Evolutionary conservation across 2,329 filamentous ascomycete species (phyloP), one percentile per base, ranked within the genome.

Genomic region (Fusarium buharicum): DNA sequence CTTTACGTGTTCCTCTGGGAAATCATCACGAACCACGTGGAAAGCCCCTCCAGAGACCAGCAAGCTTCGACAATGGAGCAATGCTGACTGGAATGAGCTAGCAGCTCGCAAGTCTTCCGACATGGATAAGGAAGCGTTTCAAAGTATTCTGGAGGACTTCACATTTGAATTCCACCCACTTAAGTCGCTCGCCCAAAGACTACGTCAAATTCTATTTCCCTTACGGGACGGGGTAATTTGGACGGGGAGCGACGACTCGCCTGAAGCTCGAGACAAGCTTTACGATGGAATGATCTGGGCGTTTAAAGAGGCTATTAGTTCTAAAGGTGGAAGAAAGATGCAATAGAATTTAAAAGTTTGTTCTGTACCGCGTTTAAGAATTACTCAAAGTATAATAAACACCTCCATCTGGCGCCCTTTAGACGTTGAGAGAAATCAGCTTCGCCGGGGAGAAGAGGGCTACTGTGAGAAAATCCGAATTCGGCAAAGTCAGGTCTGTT

Each of bases 1-100:
- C 24, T 71, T 13, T 71, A 69, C 34, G 63, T 69, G 13, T 49
- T 70, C 14, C 17, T 70, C 4, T 67, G 66, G 62, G 59, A 12
- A 13, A 28, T 16, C 48, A 50, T 37, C 22, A 16, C 54, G 45
- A 54, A 22, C n/a, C 33, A 39, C 17, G 12, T 6, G n/a, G 20
- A 38, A 4, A 16, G 7, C 6, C 43, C 43, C 24, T 22, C n/a
- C 47, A 39, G 22, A 33, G 45, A n/a, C 16, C 17, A 48, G 45
- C 27, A 33, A 31, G 18, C 34, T 48, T 28, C 33, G 30, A 18
- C 33, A 31, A 18, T 48, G 45, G 45, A 31, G 18, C 28, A 20
- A 27, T 38, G 45, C 33, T 4, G 17, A 28, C 22, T 48, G 45
- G 45, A 12, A 18, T 7, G 45, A 48, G 6, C 20, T 31, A 14